These are phyloP conservation scores for Amaranthus cruentus DNA, from an alignment of 148 eudicot genomes.

Conservation along the genomic window DNA sequence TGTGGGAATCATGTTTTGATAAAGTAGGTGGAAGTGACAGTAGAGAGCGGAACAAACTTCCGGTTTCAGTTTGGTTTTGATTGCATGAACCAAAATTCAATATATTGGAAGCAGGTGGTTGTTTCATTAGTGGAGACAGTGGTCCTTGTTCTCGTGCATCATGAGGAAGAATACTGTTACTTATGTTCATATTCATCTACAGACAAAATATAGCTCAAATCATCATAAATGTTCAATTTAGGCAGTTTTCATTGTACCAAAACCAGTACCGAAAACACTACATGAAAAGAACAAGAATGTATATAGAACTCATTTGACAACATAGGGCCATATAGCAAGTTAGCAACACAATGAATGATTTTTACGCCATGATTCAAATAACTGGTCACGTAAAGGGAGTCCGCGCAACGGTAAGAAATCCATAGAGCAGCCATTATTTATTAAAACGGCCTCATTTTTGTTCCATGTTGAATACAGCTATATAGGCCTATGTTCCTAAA, in stretches of 20 bases:
- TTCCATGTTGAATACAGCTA: too few relatives aligned
- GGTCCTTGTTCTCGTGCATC: constrained; percentile 30
- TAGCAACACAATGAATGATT: neutral
- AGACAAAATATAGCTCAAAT: constrained; percentile 14
- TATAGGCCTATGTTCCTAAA: too few relatives aligned
- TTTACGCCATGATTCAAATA: neutral
- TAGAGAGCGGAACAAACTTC: constrained; percentile 37
- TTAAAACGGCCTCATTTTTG: too few relatives aligned
- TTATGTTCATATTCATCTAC: constrained; percentile 31
- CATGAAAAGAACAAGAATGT: constrained; percentile 6
- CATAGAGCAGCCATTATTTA: neutral
- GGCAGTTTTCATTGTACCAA: neutral
- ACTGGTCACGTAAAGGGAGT: neutral
- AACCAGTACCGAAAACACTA: constrained; percentile 3
- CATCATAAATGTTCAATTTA: constrained; percentile 5
- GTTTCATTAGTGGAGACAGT: constrained; percentile 24
- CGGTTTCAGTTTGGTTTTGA: constrained; percentile 31
- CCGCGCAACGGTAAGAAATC: neutral
- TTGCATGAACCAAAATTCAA: constrained; percentile 32
- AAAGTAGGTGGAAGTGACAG: constrained; percentile 39
- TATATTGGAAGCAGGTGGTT: constrained; percentile 22
- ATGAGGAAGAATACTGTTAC: constrained; percentile 20
- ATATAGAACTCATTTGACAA: constrained; percentile 5
- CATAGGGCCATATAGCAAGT: neutral
- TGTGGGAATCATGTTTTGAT: constrained; percentile 31